Conservation (phyloP, 2,329 filamentous ascomycete genomes). For the Clonostachys solani region DNA sequence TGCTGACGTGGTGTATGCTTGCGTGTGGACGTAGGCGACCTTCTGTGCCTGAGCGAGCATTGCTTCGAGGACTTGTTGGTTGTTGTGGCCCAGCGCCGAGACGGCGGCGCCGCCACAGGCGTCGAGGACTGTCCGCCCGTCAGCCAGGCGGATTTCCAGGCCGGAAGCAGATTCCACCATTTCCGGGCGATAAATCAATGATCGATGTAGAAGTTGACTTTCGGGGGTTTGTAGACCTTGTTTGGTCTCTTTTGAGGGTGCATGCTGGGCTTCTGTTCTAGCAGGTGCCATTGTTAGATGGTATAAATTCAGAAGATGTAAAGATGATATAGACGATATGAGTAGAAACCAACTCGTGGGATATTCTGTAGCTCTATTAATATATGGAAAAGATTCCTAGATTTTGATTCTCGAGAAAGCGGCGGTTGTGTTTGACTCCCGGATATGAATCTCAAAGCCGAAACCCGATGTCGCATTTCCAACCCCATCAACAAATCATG, state of each 20-base stretch:
- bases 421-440: no score
- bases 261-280: not conserved
- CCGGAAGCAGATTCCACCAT: constrained; percentile 37
- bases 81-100: constrained; percentile 58
- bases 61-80: constrained; percentile 49
- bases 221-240: no score
- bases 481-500: constrained; percentile 3
- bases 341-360: no score
- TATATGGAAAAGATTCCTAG: no score
- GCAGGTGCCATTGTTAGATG: not conserved
- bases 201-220: constrained; percentile 22
- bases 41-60: constrained; percentile 47
- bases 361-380: no score
- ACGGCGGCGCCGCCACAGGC: constrained; percentile 45
- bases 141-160: constrained; percentile 23
- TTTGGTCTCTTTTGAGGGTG: not conserved
- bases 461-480: not conserved
- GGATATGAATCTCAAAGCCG: not conserved
- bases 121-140: constrained; percentile 25
- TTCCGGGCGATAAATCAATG: constrained; percentile 16
- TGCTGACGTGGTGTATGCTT: constrained; percentile 12
- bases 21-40: constrained; percentile 19
- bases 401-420: no score
- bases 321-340: no score
- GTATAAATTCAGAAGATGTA: not conserved